Evolutionary conservation across 176 grass and related monocot species (phyloP), one percentile per base, ranked within the genome.

Genomic region (Dendrocalamus sinicus): DNA sequence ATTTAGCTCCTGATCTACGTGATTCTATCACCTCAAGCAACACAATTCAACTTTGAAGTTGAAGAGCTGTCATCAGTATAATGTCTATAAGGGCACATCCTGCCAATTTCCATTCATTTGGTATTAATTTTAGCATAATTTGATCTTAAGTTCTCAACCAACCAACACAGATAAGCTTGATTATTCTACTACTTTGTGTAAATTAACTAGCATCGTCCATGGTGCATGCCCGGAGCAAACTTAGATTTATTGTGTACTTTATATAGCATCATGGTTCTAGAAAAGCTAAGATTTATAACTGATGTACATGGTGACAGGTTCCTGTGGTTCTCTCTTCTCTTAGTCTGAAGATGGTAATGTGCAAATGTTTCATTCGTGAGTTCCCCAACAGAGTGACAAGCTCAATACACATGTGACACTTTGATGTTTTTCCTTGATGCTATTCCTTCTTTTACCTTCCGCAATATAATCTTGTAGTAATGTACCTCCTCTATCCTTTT

Each of bases 291-390:
- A 44, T 28, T 26, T 62, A 62, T 62, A 9, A 19, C 12, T 63
- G 3, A n/a, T 47, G 62, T 80, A 52, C 62, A 80, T 67, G 78
- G 26, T 39, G 43, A 9, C 44, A 80, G 26, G 45, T 67, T 81
- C 30, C 8, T 81, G 26, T 68, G 78, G 78, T 81, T 68, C 65
- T 81, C 62, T 47, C 45, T 63, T 63, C 28, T 30, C 28, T 30
- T 30, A 51, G 35, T 61, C 61, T 80, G 61, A 28, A 51, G 47
- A 37, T 50, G 35, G 45, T 67, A 50, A 51, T 67, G 45, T 35
- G 17, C 15, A 32, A 30, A 65, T 79, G 59, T 48, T 65, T 1
- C 6, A 67, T 19, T 63, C 4, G 60, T 28, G 60, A 63, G 12
- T 22, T 61, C n/a, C 24, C 23, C 23, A 63, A 63, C 23, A 28